Evolutionary conservation across 2,329 filamentous ascomycete genomes (phyloP).

Genomic region (Sodiomyces alkalinus): DNA sequence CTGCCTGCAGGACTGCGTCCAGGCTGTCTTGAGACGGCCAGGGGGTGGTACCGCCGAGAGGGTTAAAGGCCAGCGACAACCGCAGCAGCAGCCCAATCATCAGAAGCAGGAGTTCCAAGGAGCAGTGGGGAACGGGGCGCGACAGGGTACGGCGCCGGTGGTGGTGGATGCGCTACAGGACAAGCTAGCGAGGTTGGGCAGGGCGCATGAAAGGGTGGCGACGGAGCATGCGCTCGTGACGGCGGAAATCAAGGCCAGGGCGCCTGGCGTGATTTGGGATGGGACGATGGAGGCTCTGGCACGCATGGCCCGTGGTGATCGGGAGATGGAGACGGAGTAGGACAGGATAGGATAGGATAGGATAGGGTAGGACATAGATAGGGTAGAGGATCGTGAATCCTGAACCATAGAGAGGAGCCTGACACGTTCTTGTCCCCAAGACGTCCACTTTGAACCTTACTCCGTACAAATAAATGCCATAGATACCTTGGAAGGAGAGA

Average conservation of each 20-base stretch:
- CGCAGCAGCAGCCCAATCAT: neutral
- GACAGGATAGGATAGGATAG: too few relatives aligned
- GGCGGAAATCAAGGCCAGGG: slow-evolving; percentile 1
- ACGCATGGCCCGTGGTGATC: neutral
- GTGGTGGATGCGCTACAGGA: neutral
- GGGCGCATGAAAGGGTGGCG: neutral
- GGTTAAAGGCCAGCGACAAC: neutral
- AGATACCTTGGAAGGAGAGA: too few relatives aligned
- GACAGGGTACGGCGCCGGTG: too few relatives aligned
- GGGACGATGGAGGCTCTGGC: neutral
- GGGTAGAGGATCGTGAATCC: neutral
- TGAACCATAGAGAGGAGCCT: neutral
- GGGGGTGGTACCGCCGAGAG: neutral
- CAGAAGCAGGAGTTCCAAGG: too few relatives aligned
- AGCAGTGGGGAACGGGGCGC: too few relatives aligned
- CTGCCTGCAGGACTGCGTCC: neutral
- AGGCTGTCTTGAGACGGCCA: neutral
- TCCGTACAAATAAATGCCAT: too few relatives aligned
- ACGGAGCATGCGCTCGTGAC: slow-evolving; percentile 1
- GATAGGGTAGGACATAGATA: too few relatives aligned
- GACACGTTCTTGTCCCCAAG: neutral
- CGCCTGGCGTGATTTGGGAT: neutral
- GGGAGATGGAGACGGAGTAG: neutral
- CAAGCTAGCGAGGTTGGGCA: neutral
- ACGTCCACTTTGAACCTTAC: neutral